Base-by-base conservation (phyloP, 768 basidiomycete genomes). In the Mycena epipterygia region DNA sequence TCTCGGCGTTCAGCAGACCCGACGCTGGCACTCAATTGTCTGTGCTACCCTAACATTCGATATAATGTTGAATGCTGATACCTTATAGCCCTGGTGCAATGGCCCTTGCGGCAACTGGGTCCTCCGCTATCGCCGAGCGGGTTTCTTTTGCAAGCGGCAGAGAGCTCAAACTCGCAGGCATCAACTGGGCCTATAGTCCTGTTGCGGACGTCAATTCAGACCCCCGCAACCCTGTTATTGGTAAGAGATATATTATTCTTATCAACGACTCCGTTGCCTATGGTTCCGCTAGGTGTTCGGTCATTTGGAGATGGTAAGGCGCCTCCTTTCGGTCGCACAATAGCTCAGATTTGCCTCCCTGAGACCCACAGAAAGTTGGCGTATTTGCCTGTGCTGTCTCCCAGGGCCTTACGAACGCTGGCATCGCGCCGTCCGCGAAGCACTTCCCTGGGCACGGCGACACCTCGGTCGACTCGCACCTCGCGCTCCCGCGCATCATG, bases 401-500 rank as follows among this genome's bases (percentile, higher is more conserved):
- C 42, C 75, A 75, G 1, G 91, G 90, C 4, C 82, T 91, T 21
- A 81, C 83, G 0, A 74, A 82, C 5, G 80, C 82, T 0, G 86
- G 85, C 2, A 79, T 93, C 13, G 90, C 91, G 3, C 86, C 92
- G 0, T 89, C 84, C 27, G 86, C 87, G 3, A 93, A 93, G 74
- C 92, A 93, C 74, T 93, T 93, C 73, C 92, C 91, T 0, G 92
- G 92, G 0, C 92, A 93, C 69, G 91, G 92, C 0, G 91, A 93
- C 64, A 93, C 92, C 1, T 85, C 89, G 64, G 82, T 92, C 52
- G 92, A 93, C 74, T 92, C 92, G 0, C 92, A 93, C 73, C 84
- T 91, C 25, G 88, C 85, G 2, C 84, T 93, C 17, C 92, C 92
- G 0, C 78, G 84, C 30, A 92, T 93, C 75, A 77, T 79, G 60